phyloP scores from a whole-genome alignment of 306 rosid genomes.

The Prunus padus region DNA sequence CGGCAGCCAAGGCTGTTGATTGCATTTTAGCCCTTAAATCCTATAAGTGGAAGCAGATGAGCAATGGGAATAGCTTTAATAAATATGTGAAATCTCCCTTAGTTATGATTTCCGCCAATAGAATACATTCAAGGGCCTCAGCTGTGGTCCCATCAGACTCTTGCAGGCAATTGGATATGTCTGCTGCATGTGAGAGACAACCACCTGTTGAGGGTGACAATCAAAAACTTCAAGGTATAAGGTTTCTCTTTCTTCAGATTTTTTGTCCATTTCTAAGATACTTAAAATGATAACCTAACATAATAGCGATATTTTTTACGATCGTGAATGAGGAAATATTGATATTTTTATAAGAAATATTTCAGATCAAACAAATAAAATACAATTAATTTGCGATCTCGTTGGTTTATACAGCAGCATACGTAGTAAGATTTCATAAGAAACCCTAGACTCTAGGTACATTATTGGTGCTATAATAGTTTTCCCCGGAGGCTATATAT shows the following conservation, averaged over 20 bases:
- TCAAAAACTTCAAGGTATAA: slow-evolving; percentile 62
- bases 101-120: slow-evolving; percentile 45
- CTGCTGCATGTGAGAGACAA: slow-evolving; percentile 45
- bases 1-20: slow-evolving; percentile 74
- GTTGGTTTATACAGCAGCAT: background rate
- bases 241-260: slow-evolving; percentile 11
- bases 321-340: background rate
- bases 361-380: background rate
- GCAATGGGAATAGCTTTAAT: slow-evolving; percentile 44
- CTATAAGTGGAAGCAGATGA: slow-evolving; percentile 59
- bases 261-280: background rate
- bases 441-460: background rate
- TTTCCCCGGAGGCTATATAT: background rate
- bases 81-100: slow-evolving; percentile 68
- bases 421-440: background rate
- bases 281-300: background rate
- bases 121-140: slow-evolving; percentile 52
- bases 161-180: slow-evolving; percentile 70
- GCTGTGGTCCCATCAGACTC: slow-evolving; percentile 51
- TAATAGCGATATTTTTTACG: background rate
- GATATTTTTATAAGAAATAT: background rate
- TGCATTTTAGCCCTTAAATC: slow-evolving; percentile 77
- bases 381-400: background rate
- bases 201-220: slow-evolving; percentile 33
- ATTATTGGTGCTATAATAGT: background rate